These are phyloP conservation scores for Rehmannia glutinosa DNA, from an alignment of 257 asterid genomes.

Conservation along the genomic window DNA sequence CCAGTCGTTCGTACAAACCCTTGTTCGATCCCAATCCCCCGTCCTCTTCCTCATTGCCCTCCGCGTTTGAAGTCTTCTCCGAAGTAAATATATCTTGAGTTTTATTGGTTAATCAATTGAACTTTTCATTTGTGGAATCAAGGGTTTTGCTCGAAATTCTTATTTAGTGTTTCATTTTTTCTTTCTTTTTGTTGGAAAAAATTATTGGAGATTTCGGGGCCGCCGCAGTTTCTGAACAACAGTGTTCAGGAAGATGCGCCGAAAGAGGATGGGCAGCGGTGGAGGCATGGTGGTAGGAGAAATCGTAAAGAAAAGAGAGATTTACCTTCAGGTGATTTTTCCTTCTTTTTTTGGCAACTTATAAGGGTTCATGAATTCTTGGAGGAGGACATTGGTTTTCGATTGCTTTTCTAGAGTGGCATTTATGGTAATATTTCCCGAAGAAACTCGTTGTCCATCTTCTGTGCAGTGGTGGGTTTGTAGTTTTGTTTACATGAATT, in stretches of 20 bases:
- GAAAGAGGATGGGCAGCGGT: constrained; percentile 45
- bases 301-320: constrained; percentile 58
- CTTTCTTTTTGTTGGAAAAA: neutral
- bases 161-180: neutral
- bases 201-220: constrained; percentile 64
- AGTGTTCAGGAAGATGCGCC: constrained; percentile 48
- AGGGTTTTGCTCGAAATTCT: constrained; percentile 16
- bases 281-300: constrained; percentile 61
- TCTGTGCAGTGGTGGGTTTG: neutral
- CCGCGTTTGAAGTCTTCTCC: constrained; percentile 85
- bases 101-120: neutral
- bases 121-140: neutral
- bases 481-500: neutral
- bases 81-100: constrained; percentile 39
- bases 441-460: neutral
- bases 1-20: constrained; percentile 61
- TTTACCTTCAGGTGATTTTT: constrained; percentile 85
- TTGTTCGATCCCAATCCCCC: constrained; percentile 63
- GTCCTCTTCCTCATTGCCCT: constrained; percentile 71
- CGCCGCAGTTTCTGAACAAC: constrained; percentile 87
- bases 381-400: too few relatives aligned
- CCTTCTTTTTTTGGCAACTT: neutral
- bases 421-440: neutral
- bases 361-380: too few relatives aligned
- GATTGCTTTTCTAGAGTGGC: neutral